These are phyloP conservation scores for Theileria sp. DNA, from an alignment of 169 alveolate species.

Conservation along the genomic window DNA sequence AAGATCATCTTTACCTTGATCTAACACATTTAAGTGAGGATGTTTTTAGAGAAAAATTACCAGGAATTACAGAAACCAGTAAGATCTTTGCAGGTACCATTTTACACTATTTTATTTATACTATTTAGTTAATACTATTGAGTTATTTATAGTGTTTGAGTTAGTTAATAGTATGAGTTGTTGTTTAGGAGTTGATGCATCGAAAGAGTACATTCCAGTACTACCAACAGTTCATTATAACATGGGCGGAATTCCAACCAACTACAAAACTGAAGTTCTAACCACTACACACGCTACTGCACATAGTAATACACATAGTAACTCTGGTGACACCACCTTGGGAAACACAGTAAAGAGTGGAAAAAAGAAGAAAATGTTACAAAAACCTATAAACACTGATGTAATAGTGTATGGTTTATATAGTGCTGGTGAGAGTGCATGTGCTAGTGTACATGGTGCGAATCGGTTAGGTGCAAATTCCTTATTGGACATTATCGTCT, in stretches of 20 bases:
- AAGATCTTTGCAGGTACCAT: constrained; percentile 85
- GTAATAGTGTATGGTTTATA: constrained; percentile 89
- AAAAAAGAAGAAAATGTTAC: constrained; percentile 34
- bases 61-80: constrained; percentile 96
- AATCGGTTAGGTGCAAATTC: constrained; percentile 98
- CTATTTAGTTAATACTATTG: too few species aligned
- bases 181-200: constrained; percentile 88
- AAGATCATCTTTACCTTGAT: constrained; percentile 92
- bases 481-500: constrained; percentile 93
- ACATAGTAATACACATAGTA: neutral
- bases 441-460: constrained; percentile 99
- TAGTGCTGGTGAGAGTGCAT: constrained; percentile 96
- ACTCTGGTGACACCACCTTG: neutral
- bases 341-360: neutral
- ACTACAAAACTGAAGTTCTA: constrained; percentile 92
- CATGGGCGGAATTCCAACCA: constrained; percentile 99
- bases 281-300: constrained; percentile 27
- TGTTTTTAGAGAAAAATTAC: constrained; percentile 90
- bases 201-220: constrained; percentile 94
- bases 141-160: too few species aligned
- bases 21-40: constrained; percentile 92
- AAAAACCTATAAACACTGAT: constrained; percentile 31
- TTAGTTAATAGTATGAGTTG: too few species aligned
- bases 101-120: too few species aligned
- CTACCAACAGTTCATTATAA: constrained; percentile 98